Evolutionary conservation across 345 rosid genomes (phyloP).

Genomic region (Isatis tinctoria): DNA sequence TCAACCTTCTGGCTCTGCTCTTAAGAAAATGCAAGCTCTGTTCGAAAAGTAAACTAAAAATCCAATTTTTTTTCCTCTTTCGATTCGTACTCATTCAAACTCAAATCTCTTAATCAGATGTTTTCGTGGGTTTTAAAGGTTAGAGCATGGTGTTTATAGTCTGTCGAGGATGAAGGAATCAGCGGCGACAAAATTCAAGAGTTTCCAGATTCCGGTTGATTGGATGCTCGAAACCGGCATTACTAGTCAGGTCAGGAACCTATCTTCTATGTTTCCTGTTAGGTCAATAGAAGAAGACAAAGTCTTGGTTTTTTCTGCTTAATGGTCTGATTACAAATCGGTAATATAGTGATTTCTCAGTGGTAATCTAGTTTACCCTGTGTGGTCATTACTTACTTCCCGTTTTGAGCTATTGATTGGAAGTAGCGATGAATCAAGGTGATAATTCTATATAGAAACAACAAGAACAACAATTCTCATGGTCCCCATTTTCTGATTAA

Average conservation of each 20-base stretch:
- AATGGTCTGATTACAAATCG: not conserved
- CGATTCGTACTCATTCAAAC: not conserved
- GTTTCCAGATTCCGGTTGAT: conserved; percentile 69
- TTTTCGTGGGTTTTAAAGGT: conserved; percentile 33
- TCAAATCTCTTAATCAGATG: no score
- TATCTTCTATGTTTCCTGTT: not conserved
- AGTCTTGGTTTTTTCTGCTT: not conserved
- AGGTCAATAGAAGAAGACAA: not conserved
- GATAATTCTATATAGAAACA: not conserved
- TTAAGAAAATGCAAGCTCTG: conserved; percentile 89
- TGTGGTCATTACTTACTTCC: not conserved
- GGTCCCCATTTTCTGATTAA: conserved; percentile 23
- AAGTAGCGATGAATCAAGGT: not conserved
- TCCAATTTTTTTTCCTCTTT: not conserved
- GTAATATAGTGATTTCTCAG: not conserved
- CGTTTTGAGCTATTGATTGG: not conserved
- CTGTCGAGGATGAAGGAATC: conserved; percentile 92
- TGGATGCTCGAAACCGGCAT: conserved; percentile 98
- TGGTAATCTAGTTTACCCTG: not conserved
- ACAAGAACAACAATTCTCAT: conserved; percentile 28
- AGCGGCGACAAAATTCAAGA: conserved; percentile 56
- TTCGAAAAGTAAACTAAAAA: conserved; percentile 65
- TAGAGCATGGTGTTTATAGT: conserved; percentile 91
- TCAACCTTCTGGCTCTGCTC: conserved; percentile 60
- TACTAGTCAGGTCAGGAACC: conserved; percentile 64